These are phyloP conservation scores for Vickermania ingenoplastis DNA, from an alignment of 208 protist species.

Conservation along the genomic window DNA sequence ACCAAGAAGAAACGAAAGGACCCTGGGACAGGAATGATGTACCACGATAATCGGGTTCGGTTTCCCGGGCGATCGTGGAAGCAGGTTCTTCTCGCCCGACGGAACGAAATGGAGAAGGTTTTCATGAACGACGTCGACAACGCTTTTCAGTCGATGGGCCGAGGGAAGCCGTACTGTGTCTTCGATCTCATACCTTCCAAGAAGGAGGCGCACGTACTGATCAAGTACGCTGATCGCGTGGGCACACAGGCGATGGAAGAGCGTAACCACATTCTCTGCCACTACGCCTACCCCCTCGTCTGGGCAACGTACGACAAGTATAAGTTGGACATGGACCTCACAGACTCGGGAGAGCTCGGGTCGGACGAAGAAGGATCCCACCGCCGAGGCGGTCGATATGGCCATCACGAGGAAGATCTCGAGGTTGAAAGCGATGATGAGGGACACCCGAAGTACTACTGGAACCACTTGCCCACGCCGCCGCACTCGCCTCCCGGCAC, in stretches of 20 bases:
- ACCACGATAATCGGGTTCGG: neutral
- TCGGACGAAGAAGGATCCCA: neutral
- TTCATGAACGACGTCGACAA: neutral
- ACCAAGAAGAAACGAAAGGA: neutral
- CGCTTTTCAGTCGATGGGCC: neutral
- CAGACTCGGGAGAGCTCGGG: neutral
- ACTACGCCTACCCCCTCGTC: neutral
- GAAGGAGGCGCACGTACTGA: neutral
- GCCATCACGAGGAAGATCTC: neutral
- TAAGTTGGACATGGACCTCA: neutral
- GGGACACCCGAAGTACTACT: neutral
- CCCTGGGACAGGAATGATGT: neutral
- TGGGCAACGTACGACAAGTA: neutral
- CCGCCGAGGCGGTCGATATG: neutral
- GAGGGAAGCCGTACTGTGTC: neutral
- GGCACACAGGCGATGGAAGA: neutral
- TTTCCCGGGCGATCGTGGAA: neutral
- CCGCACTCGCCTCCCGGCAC: neutral
- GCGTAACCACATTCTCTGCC: neutral
- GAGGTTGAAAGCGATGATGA: neutral
- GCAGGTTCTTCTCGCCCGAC: neutral
- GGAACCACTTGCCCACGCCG: neutral
- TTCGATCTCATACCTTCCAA: neutral
- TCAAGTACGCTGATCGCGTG: neutral
- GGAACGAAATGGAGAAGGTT: neutral